Evolutionary conservation across 495 filamentous ascomycete species (phyloP).

Genomic region (Chaetomium fimeti): DNA sequence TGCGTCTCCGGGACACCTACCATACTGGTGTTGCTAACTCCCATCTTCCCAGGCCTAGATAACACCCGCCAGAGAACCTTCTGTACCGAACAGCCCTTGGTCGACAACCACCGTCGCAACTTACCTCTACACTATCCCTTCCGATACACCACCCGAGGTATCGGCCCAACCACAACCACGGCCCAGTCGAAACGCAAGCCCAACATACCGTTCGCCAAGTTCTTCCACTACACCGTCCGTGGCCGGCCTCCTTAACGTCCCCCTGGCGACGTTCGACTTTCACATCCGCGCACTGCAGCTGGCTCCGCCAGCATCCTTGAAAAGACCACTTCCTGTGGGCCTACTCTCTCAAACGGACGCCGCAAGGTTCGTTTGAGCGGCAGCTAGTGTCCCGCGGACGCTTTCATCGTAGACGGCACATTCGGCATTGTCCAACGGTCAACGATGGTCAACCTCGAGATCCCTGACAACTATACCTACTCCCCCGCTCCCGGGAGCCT

Average conservation of each 20-base stretch:
- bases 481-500: slow-evolving; percentile 81
- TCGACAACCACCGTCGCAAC: slow-evolving; percentile 16
- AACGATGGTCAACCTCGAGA: slow-evolving; percentile 80
- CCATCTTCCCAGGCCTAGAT: slow-evolving; percentile 71
- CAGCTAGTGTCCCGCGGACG: slow-evolving; percentile 64
- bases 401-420: slow-evolving; percentile 34
- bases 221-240: slow-evolving; percentile 76
- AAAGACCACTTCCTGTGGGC: slow-evolving; percentile 69
- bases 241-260: slow-evolving; percentile 85
- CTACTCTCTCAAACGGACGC: slow-evolving; percentile 91
- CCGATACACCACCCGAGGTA: slow-evolving; percentile 81
- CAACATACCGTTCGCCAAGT: slow-evolving; percentile 85
- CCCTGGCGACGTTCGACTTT: slow-evolving; percentile 54
- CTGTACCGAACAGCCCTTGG: background rate
- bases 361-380: slow-evolving; percentile 88
- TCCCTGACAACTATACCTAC: slow-evolving; percentile 73
- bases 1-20: slow-evolving; percentile 39
- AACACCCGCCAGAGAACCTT: slow-evolving; percentile 55
- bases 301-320: slow-evolving; percentile 54
- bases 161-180: slow-evolving; percentile 80
- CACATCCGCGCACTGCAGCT: slow-evolving; percentile 49
- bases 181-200: slow-evolving; percentile 53
- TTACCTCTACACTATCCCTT: slow-evolving; percentile 19
- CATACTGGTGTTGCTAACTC: slow-evolving; percentile 16
- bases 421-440: slow-evolving; percentile 32